Evolutionary conservation across 164 flowering plant genomes (phyloP).

Genomic region (Euptelea pleiosperma): DNA sequence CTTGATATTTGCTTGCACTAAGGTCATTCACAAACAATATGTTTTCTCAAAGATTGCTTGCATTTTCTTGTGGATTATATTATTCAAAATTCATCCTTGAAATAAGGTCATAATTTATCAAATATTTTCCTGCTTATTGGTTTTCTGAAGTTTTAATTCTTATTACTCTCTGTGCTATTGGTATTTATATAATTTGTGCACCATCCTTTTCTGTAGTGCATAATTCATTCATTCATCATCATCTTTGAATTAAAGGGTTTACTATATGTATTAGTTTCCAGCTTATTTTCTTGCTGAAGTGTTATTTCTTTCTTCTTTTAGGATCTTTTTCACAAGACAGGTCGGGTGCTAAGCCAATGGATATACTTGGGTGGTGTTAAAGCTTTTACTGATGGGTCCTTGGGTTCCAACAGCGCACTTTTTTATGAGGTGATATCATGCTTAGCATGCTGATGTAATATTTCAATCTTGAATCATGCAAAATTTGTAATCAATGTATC

Average conservation of each 20-base stretch:
- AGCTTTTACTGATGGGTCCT: conserved; percentile 91
- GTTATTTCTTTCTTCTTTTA: conserved; percentile 16
- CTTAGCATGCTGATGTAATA: conserved; percentile 1
- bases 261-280: too few relatives aligned
- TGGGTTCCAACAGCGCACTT: conserved; percentile 93
- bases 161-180: too few relatives aligned
- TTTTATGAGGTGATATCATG: conserved; percentile 63
- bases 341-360: conserved; percentile 62
- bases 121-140: too few relatives aligned
- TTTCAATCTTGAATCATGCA: not conserved
- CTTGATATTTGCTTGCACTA: not conserved
- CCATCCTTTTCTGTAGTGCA: too few relatives aligned
- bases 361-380: conserved; percentile 90
- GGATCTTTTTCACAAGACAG: conserved; percentile 52
- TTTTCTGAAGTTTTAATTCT: too few relatives aligned
- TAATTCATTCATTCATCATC: too few relatives aligned
- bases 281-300: not conserved
- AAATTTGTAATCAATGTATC: not conserved
- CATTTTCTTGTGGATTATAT: not conserved
- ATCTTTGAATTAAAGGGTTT: too few relatives aligned
- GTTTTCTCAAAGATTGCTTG: too few relatives aligned
- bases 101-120: not conserved
- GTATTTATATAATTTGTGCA: too few relatives aligned
- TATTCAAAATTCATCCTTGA: not conserved
- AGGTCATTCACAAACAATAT: not conserved